Conservation (phyloP, 2,329 filamentous ascomycete species). For the Samsoniella hepiali region DNA sequence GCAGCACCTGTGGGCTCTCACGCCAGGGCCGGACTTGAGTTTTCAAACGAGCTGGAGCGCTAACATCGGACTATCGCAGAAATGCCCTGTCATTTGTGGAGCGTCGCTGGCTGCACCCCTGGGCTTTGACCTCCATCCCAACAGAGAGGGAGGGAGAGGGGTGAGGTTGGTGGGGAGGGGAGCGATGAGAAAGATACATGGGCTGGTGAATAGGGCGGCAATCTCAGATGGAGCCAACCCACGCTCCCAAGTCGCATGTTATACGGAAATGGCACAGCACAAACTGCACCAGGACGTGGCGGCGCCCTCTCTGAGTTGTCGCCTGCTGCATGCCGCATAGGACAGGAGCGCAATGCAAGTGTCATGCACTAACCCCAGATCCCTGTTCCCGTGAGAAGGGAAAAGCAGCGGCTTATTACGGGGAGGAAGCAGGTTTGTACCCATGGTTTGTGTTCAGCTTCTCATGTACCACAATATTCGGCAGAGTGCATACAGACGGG, state of each 20-base stretch:
- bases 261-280: neutral
- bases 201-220: neutral
- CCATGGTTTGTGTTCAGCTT: neutral
- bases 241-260: neutral
- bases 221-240: slow-evolving; percentile 5
- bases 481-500: neutral
- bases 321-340: neutral
- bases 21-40: neutral
- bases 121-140: neutral
- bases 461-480: neutral
- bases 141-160: neutral
- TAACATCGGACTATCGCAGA: slow-evolving; percentile 16
- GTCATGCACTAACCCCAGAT: slow-evolving; percentile 9
- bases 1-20: neutral
- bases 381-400: neutral
- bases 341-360: neutral
- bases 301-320: neutral
- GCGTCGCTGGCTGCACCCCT: slow-evolving; percentile 2
- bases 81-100: neutral
- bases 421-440: too few species aligned
- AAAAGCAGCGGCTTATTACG: too few species aligned
- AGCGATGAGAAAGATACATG: neutral
- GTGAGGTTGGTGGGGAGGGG: neutral
- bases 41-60: neutral
- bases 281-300: neutral